Percentiles rank a stretch among this genome's conserved stretches.
These are phyloP conservation scores for Stellera chamaejasme DNA, from an alignment of 345 rosid species.

Conservation along the genomic window DNA sequence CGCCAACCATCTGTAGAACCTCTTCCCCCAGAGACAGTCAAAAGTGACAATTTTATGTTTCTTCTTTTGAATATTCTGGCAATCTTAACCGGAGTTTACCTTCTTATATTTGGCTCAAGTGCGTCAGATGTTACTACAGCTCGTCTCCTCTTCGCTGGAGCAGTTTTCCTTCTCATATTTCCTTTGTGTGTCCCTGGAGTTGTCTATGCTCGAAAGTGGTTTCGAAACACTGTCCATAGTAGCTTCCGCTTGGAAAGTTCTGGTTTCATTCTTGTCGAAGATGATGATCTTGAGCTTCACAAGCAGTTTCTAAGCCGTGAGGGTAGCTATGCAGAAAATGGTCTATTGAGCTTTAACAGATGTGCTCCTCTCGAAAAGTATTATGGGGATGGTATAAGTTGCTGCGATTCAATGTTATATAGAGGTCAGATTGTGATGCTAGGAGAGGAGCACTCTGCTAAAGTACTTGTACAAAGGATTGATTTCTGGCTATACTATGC, in stretches of 20 bases:
- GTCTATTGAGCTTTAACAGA: slow-evolving; percentile 21
- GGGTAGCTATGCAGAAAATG: slow-evolving; percentile 25
- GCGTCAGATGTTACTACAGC: slow-evolving; percentile 24
- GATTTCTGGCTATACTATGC: slow-evolving; percentile 90
- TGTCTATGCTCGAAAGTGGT: slow-evolving; percentile 75
- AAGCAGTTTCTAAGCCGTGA: slow-evolving; percentile 52
- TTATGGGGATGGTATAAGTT: slow-evolving; percentile 23
- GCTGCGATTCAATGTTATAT: slow-evolving; percentile 40
- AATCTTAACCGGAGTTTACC: slow-evolving; percentile 66
- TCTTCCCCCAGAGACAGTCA: slow-evolving; percentile 57
- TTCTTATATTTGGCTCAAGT: slow-evolving; percentile 55
- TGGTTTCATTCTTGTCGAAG: slow-evolving; percentile 68
- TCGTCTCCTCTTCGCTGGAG: slow-evolving; percentile 60
- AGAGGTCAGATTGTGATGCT: slow-evolving; percentile 54
- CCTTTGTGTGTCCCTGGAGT: slow-evolving; percentile 78
- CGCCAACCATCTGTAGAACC: slow-evolving; percentile 78
- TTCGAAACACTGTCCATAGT: slow-evolving; percentile 42
- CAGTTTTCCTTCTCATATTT: slow-evolving; percentile 54
- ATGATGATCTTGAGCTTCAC: slow-evolving; percentile 85
- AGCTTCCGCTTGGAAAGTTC: slow-evolving; percentile 55
- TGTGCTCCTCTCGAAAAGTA: slow-evolving; percentile 16
- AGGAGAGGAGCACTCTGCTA: slow-evolving; percentile 66
- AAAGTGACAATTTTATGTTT: slow-evolving; percentile 66
- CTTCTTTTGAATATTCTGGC: slow-evolving; percentile 64
- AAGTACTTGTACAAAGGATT: slow-evolving; percentile 47